Evolutionary conservation across 768 basidiomycete genomes (phyloP).

Genomic region (Gloeostereum incarnatum): DNA sequence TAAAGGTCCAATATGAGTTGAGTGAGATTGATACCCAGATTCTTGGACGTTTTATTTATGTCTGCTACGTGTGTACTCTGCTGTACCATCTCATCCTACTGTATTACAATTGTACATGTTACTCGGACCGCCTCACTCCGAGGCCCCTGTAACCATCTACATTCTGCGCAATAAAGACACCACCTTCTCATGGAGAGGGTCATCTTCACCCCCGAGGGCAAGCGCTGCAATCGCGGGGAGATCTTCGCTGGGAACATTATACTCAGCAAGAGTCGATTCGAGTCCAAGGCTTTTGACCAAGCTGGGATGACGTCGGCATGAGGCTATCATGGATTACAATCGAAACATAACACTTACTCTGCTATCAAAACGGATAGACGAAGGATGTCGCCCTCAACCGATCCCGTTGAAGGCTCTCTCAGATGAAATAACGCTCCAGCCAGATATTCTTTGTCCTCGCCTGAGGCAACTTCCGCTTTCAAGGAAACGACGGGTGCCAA

Average conservation of each 20-base stretch:
- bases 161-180: constrained; percentile 41
- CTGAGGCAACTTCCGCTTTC: constrained; percentile 45
- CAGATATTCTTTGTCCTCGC: constrained; percentile 55
- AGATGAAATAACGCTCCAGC: constrained; percentile 51
- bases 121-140: too few relatives aligned
- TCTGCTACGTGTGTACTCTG: too few relatives aligned
- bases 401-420: constrained; percentile 49
- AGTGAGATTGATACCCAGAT: constrained; percentile 9
- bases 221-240: constrained; percentile 41
- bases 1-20: constrained; percentile 28
- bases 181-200: constrained; percentile 29
- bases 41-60: too few relatives aligned
- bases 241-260: constrained; percentile 54
- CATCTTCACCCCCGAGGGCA: constrained; percentile 32
- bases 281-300: constrained; percentile 54
- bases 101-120: too few relatives aligned
- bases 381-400: constrained; percentile 52
- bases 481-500: constrained; percentile 54
- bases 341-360: constrained; percentile 28
- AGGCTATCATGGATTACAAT: not conserved
- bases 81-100: too few relatives aligned
- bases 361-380: constrained; percentile 45
- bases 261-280: constrained; percentile 44
- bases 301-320: constrained; percentile 20
- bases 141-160: too few relatives aligned